A percentile compares a stretch with the other conserved stretches of the same genome.
These are phyloP conservation scores for Alliaria petiolata DNA, from an alignment of 345 rosid species.

Conservation along the genomic window DNA sequence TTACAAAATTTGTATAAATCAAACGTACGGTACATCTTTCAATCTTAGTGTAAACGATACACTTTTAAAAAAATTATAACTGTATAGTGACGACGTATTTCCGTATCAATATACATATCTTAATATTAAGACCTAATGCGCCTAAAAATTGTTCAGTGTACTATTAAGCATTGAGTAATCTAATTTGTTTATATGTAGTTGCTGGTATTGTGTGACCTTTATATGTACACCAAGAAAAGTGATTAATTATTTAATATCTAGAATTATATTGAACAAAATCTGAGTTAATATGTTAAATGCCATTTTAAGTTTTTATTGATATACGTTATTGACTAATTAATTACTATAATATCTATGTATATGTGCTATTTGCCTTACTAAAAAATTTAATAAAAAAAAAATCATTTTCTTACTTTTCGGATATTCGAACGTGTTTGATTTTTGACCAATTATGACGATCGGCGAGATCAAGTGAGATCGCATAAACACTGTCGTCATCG, in stretches of 20 bases:
- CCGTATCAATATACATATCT: neutral
- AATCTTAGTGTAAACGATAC: neutral
- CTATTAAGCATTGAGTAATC: neutral
- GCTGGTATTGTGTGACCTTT: slow-evolving; percentile 17
- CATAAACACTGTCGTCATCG: too few species aligned
- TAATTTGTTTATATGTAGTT: neutral
- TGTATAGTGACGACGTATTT: neutral
- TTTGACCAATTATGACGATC: too few species aligned
- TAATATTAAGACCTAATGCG: neutral
- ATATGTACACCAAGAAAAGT: slow-evolving; percentile 1
- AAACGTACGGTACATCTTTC: neutral
- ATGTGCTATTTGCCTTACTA: neutral
- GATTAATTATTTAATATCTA: neutral
- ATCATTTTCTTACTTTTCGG: too few species aligned
- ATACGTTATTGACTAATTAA: neutral
- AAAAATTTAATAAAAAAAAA: too few species aligned
- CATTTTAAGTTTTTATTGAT: neutral
- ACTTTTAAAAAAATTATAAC: neutral
- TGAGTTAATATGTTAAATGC: neutral
- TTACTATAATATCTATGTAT: neutral
- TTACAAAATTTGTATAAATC: neutral
- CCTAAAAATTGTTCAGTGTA: too few species aligned
- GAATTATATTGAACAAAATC: neutral
- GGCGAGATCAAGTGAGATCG: too few species aligned
- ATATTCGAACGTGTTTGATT: too few species aligned